Conservation (phyloP, 306 rosid species). For the Quercus rubra region DNA sequence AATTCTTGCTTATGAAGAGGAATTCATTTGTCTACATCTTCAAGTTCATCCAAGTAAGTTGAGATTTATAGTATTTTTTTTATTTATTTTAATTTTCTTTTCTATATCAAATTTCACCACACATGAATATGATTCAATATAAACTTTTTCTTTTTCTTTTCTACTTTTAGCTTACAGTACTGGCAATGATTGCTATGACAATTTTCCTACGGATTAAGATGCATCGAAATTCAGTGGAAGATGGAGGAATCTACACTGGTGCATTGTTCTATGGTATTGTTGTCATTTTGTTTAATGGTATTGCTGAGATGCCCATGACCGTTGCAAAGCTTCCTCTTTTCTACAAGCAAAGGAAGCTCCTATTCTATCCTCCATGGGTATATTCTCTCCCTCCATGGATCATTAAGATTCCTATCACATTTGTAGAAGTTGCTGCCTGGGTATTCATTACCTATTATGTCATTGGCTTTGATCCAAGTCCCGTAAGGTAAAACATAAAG, state of each 20-base stretch:
- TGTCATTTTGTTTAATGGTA: conserved; percentile 47
- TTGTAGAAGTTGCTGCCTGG: conserved; percentile 50
- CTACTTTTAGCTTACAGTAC: conserved; percentile 34
- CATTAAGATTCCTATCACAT: conserved; percentile 37
- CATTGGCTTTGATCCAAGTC: conserved; percentile 56
- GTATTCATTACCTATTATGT: conserved; percentile 51
- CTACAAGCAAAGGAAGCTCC: conserved; percentile 59
- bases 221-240: conserved; percentile 41
- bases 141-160: not conserved
- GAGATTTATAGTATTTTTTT: not conserved
- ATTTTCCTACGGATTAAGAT: conserved; percentile 66
- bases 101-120: not conserved
- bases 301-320: conserved; percentile 47
- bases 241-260: conserved; percentile 48
- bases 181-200: conserved; percentile 53
- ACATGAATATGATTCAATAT: not conserved
- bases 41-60: conserved; percentile 44
- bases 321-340: conserved; percentile 53
- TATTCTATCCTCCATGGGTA: conserved; percentile 62
- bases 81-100: not conserved
- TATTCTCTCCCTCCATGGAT: conserved; percentile 60
- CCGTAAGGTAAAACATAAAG: conserved; percentile 34
- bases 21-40: conserved; percentile 39
- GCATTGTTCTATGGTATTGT: conserved; percentile 44
- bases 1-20: conserved; percentile 54